phyloP scores from a whole-genome alignment of 345 rosid genomes.

The Salix caprea region DNA sequence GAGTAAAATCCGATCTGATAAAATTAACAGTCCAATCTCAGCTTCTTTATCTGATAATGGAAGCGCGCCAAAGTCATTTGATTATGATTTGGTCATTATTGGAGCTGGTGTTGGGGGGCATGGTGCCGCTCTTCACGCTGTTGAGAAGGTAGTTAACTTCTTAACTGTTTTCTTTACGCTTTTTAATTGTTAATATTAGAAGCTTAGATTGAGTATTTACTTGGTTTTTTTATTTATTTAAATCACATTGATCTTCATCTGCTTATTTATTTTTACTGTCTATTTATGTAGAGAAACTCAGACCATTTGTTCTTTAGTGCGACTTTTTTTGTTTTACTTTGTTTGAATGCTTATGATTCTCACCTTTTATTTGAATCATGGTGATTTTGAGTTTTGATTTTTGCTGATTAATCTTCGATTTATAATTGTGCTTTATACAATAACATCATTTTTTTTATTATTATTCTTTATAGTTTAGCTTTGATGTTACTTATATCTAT shows the following conservation, averaged over 20 bases:
- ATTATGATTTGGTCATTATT: conserved; percentile 83
- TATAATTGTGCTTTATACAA: not conserved
- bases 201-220: not conserved
- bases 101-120: conserved; percentile 99
- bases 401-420: not conserved
- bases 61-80: conserved; percentile 60
- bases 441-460: too few species aligned
- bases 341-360: not conserved
- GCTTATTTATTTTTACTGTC: not conserved
- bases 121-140: conserved; percentile 96
- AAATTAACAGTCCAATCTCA: conserved; percentile 8
- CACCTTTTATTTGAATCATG: not conserved
- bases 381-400: not conserved
- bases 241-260: not conserved
- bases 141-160: conserved; percentile 60
- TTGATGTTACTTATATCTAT: not conserved
- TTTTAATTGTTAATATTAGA: not conserved
- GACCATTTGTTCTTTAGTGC: not conserved
- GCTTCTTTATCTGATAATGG: conserved; percentile 56
- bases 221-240: not conserved
- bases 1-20: conserved; percentile 12
- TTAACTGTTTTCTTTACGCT: not conserved
- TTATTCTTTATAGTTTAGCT: not conserved
- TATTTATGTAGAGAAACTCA: not conserved
- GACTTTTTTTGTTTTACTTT: not conserved